Evolutionary conservation across 257 asterid genomes (phyloP).

Genomic region (Solanum phureja): DNA sequence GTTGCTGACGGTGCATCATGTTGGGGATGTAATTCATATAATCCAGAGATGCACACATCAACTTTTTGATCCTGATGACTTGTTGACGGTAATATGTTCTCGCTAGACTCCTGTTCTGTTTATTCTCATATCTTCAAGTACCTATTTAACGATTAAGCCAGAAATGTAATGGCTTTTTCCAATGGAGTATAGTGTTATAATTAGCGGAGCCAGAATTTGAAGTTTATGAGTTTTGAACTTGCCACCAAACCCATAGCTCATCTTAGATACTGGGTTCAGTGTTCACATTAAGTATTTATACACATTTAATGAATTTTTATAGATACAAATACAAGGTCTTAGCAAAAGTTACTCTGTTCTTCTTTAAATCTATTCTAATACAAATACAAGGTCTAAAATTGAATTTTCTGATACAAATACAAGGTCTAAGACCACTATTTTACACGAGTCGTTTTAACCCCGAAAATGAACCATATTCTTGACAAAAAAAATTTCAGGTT

Average conservation of each 20-base stretch:
- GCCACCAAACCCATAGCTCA: background rate
- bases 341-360: background rate
- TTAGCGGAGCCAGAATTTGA: background rate
- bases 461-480: background rate
- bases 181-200: background rate
- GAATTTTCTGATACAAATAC: background rate
- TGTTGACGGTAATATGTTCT: conserved; percentile 48
- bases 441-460: background rate
- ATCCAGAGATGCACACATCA: conserved; percentile 80
- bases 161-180: background rate
- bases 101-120: background rate
- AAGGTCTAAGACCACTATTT: background rate
- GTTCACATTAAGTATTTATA: background rate
- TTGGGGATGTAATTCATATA: conserved; percentile 87
- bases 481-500: conserved; percentile 26
- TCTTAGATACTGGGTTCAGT: background rate
- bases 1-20: conserved; percentile 65
- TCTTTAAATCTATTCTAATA: background rate
- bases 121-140: background rate
- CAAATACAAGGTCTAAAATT: background rate
- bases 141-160: background rate
- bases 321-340: background rate
- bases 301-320: background rate
- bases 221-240: background rate
- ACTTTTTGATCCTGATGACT: conserved; percentile 89